A percentile compares a stretch with the other conserved stretches of the same genome.
Conservation (phyloP, 768 basidiomycete genomes). For the Suillus subalutaceus region DNA sequence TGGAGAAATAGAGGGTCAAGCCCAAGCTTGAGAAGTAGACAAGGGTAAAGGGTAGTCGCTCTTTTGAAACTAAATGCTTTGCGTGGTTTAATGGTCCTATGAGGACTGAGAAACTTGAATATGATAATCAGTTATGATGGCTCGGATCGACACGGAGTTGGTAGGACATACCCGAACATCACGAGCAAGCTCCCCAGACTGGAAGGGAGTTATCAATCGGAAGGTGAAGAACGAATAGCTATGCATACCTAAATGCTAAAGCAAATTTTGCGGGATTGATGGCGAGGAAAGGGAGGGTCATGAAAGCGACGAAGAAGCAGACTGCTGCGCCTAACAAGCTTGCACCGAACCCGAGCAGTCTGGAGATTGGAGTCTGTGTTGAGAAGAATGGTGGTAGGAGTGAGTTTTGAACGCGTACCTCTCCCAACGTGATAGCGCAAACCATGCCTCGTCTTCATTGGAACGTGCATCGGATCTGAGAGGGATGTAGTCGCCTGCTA, state of each 20-base stretch:
- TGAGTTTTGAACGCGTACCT: slow-evolving; percentile 47
- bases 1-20: slow-evolving; percentile 88
- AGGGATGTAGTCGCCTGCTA: no score
- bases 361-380: slow-evolving; percentile 29
- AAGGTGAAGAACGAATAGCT: not conserved
- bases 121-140: slow-evolving; percentile 1
- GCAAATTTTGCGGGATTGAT: slow-evolving; percentile 91
- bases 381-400: not conserved
- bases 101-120: slow-evolving; percentile 73
- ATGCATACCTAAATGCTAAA: slow-evolving; percentile 72
- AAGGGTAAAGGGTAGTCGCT: slow-evolving; percentile 81
- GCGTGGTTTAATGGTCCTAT: slow-evolving; percentile 90
- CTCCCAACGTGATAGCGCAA: slow-evolving; percentile 92
- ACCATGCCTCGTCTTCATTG: slow-evolving; percentile 96
- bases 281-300: slow-evolving; percentile 70
- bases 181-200: slow-evolving; percentile 90
- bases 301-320: slow-evolving; percentile 91
- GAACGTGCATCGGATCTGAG: slow-evolving; percentile 78
- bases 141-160: not conserved
- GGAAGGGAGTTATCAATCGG: slow-evolving; percentile 14
- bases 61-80: slow-evolving; percentile 82
- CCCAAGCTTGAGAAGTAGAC: slow-evolving; percentile 85
- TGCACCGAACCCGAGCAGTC: slow-evolving; percentile 87
- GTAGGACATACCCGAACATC: slow-evolving; percentile 81
- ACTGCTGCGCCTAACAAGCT: slow-evolving; percentile 90